phyloP scores from a whole-genome alignment of 2,329 filamentous ascomycete genomes.

The Penicillium sp. region DNA sequence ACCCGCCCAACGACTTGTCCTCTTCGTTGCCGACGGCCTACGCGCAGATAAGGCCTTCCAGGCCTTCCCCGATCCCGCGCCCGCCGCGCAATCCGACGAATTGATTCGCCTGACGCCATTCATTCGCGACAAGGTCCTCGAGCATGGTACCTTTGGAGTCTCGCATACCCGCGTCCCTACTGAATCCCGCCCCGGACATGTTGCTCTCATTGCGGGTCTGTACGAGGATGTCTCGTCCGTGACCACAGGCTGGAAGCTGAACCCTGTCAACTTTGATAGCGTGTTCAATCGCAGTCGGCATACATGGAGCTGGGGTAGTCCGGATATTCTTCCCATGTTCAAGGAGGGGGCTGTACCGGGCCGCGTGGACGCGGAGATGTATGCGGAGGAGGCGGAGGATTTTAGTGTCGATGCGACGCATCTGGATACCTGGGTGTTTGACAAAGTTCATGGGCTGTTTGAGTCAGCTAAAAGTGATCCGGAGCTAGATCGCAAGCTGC shows the following conservation, averaged over 20 bases:
- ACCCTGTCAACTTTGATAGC: slow-evolving; percentile 97
- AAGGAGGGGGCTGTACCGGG: slow-evolving; percentile 86
- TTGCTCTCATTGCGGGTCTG: slow-evolving; percentile 90
- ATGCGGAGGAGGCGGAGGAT: slow-evolving; percentile 82
- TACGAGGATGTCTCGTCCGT: slow-evolving; percentile 98
- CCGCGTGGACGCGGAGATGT: slow-evolving; percentile 81
- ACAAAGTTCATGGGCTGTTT: slow-evolving; percentile 86
- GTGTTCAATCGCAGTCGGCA: slow-evolving; percentile 96
- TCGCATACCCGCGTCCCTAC: slow-evolving; percentile 96
- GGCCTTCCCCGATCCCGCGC: slow-evolving; percentile 82
- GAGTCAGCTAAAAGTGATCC: slow-evolving; percentile 73
- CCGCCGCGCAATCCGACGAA: slow-evolving; percentile 34
- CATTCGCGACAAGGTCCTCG: slow-evolving; percentile 80
- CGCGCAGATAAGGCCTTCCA: slow-evolving; percentile 98
- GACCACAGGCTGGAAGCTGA: slow-evolving; percentile 96
- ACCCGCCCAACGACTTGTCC: slow-evolving; percentile 83
- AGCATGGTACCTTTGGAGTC: slow-evolving; percentile 92
- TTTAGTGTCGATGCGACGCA: slow-evolving; percentile 78
- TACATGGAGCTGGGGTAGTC: slow-evolving; percentile 99
- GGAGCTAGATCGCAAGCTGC: slow-evolving; percentile 68
- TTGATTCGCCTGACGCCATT: slow-evolving; percentile 86
- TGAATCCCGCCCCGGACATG: slow-evolving; percentile 92
- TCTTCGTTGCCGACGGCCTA: slow-evolving; percentile 95
- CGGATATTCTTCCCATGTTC: slow-evolving; percentile 97
- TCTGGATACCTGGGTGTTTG: slow-evolving; percentile 93